These are phyloP conservation scores for Amanita muscaria DNA, from an alignment of 768 basidiomycete genomes.

Conservation along the genomic window DNA sequence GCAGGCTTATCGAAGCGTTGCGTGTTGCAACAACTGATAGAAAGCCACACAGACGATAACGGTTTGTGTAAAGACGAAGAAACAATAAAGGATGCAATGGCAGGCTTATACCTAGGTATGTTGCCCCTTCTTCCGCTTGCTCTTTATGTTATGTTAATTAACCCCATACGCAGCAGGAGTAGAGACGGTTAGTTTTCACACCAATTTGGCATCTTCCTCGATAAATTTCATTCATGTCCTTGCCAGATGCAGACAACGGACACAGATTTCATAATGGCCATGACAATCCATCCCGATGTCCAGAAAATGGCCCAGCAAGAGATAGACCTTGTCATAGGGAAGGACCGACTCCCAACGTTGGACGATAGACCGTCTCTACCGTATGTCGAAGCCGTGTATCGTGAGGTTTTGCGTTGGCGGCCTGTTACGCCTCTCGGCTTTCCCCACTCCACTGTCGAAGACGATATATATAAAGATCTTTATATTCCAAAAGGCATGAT, in stretches of 20 bases:
- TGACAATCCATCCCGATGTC: not conserved
- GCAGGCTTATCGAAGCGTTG: not conserved
- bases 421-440: constrained; percentile 11
- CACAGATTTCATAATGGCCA: not conserved
- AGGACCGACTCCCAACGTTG: constrained; percentile 20
- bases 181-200: not conserved
- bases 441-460: not conserved
- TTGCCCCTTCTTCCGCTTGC: not conserved
- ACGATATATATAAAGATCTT: constrained; percentile 23
- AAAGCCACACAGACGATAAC: not conserved
- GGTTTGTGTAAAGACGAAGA: not conserved
- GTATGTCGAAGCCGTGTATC: constrained; percentile 18
- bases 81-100: too few relatives aligned
- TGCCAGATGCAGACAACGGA: not conserved
- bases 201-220: too few relatives aligned
- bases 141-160: too few relatives aligned
- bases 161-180: not conserved
- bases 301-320: constrained; percentile 14
- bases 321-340: constrained; percentile 21
- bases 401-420: constrained; percentile 16
- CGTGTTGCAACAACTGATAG: too few relatives aligned
- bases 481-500: constrained; percentile 19
- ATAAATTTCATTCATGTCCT: not conserved
- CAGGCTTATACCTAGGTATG: not conserved
- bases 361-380: constrained; percentile 18